Conservation (phyloP, 257 asterid genomes). For the Nicotiana tabacum region DNA sequence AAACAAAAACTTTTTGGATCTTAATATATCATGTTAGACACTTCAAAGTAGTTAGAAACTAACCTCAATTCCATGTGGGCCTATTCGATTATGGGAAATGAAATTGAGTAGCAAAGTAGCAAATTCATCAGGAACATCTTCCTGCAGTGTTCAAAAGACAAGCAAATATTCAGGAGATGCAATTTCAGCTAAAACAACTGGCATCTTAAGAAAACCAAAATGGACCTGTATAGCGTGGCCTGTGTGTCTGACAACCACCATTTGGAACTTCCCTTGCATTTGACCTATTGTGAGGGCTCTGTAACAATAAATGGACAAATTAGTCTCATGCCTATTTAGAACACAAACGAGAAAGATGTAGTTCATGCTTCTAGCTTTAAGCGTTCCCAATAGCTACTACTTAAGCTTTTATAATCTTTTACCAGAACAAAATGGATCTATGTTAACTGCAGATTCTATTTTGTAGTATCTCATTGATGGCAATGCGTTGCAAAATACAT, state of each 20-base stretch:
- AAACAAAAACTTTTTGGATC: not conserved
- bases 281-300: slow-evolving; percentile 96
- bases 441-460: not conserved
- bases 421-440: not conserved
- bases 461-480: not conserved
- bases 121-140: slow-evolving; percentile 92
- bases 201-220: slow-evolving; percentile 1
- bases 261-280: slow-evolving; percentile 98
- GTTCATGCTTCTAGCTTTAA: not conserved
- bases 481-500: not conserved
- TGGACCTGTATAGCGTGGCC: slow-evolving; percentile 97
- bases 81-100: slow-evolving; percentile 73
- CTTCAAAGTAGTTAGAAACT: slow-evolving; percentile 16
- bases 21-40: not conserved
- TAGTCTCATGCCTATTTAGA: not conserved
- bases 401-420: not conserved
- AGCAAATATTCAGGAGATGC: not conserved
- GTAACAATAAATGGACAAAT: slow-evolving; percentile 17
- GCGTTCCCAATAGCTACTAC: not conserved
- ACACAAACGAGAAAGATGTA: not conserved
- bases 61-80: slow-evolving; percentile 82
- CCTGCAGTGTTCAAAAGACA: slow-evolving; percentile 41
- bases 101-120: slow-evolving; percentile 60
- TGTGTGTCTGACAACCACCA: slow-evolving; percentile 89
- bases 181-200: not conserved